Base-by-base conservation (phyloP, 139 green algal species). In the Coccomyxa sp. region DNA sequence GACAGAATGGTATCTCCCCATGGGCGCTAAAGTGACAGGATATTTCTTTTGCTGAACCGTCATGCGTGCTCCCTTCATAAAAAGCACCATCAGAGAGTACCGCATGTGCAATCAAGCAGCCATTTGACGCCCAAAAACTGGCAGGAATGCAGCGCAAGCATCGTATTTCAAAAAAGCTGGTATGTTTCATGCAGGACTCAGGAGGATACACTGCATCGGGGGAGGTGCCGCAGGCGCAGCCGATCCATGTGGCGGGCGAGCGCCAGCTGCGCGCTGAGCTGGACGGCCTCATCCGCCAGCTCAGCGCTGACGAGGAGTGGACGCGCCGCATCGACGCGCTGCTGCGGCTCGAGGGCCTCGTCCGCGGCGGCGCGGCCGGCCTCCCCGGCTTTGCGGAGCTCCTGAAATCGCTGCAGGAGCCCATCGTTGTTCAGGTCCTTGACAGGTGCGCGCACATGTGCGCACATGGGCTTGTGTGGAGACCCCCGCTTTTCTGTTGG, bases 271-370 rank as follows among this genome's bases (percentile, higher is more conserved):
- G 67, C 0, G 4, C 7, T 7, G 89, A 95, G 79, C 67, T 94
- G 28, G 90, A 95, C 28, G 79, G 77, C 0, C 85, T 92, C 25
- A 58, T 77, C 0, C 27, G 60, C 7, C 67, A 75, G 30, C 89
- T 95, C 57, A 83, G 79, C 27, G 79, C 78, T 38, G 77, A 78
- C 9, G 82, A 82, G 51, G 89, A 93, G 45, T 90, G 87, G 88
- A 85, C 85, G 14, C 81, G 82, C 38, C 81, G 86, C 66, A 85
- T 88, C 71, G 3, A 38, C 13, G 88, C 91, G 10, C 89, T 97
- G 90, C 77, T 92, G 78, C 87, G 90, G 17, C 59, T 97, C 63
- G 92, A 97, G 84, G 90, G 88, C 0, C 82, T 96, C 27, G 88
- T 92, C 38, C 81, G 81, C 23, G 94, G 94, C 15, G 91, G 90